Percentiles rank a stretch among this genome's conserved stretches.
Conservation (phyloP, 129 eudicot species). For the Flaveria sonorensis region DNA sequence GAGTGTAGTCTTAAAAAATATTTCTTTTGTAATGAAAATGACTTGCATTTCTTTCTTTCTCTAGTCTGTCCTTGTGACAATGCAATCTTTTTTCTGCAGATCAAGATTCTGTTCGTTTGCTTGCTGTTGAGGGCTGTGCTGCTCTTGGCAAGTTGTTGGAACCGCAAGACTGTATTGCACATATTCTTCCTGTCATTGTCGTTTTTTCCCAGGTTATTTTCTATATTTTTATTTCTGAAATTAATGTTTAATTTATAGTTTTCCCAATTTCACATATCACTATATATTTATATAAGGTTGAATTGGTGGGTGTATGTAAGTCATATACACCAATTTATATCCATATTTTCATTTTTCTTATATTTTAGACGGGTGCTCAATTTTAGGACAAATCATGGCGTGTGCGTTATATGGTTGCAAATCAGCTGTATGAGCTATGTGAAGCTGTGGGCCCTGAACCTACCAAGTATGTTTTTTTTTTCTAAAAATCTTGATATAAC, state of each 20-base stretch:
- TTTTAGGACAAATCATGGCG: constrained; percentile 90
- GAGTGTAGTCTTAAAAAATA: not conserved
- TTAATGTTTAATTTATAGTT: not conserved
- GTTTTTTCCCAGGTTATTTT: constrained; percentile 81
- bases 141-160: constrained; percentile 97
- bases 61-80: not conserved
- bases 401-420: constrained; percentile 86
- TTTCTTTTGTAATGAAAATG: not conserved
- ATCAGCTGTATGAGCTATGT: constrained; percentile 79
- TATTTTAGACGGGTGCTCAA: not conserved
- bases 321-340: not conserved
- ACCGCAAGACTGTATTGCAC: constrained; percentile 97
- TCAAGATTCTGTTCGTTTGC: constrained; percentile 98
- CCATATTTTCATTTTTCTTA: constrained; percentile 5
- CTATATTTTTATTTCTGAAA: not conserved
- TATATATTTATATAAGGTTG: not conserved
- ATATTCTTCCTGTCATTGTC: constrained; percentile 96
- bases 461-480: constrained; percentile 48
- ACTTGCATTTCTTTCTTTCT: not conserved
- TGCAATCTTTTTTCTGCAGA: constrained; percentile 44
- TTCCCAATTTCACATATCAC: not conserved
- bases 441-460: constrained; percentile 87
- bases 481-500: constrained; percentile 3
- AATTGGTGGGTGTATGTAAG: not conserved
- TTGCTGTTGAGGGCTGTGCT: constrained; percentile 99